Evolutionary conservation across 2,329 filamentous ascomycete genomes (phyloP).

Genomic region (Neofusicoccum umdonicola): DNA sequence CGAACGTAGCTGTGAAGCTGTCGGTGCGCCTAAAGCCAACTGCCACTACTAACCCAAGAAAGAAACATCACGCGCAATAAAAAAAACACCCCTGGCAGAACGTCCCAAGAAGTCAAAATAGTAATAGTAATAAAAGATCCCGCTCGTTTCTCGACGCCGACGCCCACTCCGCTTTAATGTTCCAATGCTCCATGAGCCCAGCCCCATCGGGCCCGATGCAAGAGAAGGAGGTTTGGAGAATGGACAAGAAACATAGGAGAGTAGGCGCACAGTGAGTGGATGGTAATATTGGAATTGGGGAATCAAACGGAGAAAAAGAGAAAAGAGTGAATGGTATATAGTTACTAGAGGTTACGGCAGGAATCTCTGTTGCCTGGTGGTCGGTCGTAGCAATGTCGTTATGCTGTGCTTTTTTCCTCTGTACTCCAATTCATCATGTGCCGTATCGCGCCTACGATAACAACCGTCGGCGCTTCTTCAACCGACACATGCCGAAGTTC

Average conservation of each 20-base stretch:
- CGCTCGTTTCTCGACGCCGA: constrained; percentile 12
- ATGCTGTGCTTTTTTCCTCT: constrained; percentile 11
- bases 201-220: background rate
- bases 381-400: constrained; percentile 16
- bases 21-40: constrained; percentile 4
- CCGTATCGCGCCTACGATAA: background rate
- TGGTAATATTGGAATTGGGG: background rate
- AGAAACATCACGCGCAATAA: constrained; percentile 1
- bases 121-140: background rate
- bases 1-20: background rate
- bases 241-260: constrained; percentile 12
- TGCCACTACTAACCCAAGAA: background rate
- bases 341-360: constrained; percentile 14
- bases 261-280: constrained; percentile 9
- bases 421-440: background rate
- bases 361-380: constrained; percentile 9
- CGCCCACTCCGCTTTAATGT: constrained; percentile 14
- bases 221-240: constrained; percentile 11
- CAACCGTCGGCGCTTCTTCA: background rate
- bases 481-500: background rate
- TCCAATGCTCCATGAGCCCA: constrained; percentile 15
- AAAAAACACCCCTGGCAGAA: background rate
- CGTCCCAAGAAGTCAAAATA: background rate
- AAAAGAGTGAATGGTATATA: constrained; percentile 15
- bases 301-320: constrained; percentile 1